These are phyloP conservation scores for Mycena epipterygia DNA, from an alignment of 768 basidiomycete genomes.

Conservation along the genomic window DNA sequence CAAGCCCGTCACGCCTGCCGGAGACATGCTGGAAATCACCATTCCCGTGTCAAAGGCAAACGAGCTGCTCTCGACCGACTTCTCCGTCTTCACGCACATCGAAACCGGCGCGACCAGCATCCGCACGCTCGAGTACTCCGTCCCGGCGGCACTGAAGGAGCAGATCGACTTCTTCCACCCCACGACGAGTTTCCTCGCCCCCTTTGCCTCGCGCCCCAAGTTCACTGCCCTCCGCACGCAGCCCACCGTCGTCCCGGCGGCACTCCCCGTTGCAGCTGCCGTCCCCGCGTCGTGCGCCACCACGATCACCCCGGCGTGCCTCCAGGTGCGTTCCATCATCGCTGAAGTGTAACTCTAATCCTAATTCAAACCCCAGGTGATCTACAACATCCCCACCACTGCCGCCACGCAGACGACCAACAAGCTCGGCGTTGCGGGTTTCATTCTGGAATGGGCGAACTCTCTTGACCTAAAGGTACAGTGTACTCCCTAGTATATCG, in stretches of 20 bases:
- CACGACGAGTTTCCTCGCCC: slow-evolving; percentile 33
- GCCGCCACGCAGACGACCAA: slow-evolving; percentile 35
- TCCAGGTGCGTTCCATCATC: slow-evolving; percentile 35
- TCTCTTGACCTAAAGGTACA: slow-evolving; percentile 6
- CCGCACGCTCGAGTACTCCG: slow-evolving; percentile 40
- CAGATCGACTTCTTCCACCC: slow-evolving; percentile 42
- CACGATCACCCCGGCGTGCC: slow-evolving; percentile 37
- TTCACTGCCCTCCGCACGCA: slow-evolving; percentile 5
- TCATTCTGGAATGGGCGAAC: slow-evolving; percentile 35
- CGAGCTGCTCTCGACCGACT: slow-evolving; percentile 35
- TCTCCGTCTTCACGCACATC: slow-evolving; percentile 29
- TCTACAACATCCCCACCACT: slow-evolving; percentile 42
- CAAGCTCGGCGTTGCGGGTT: slow-evolving; percentile 36
- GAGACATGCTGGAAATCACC: slow-evolving; percentile 39
- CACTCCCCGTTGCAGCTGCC: slow-evolving; percentile 5
- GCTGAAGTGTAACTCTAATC: slow-evolving; percentile 5
- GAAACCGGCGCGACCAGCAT: slow-evolving; percentile 26
- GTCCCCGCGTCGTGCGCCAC: slow-evolving; percentile 38
- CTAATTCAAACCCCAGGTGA: slow-evolving; percentile 18
- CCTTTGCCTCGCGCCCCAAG: not conserved
- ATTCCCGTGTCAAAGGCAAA: slow-evolving; percentile 40
- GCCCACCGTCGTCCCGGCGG: not conserved
- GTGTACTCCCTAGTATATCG: slow-evolving; percentile 22
- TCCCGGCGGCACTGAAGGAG: slow-evolving; percentile 34
- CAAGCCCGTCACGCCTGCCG: slow-evolving; percentile 32